phyloP scores from a whole-genome alignment of 805 yeast species.

The Candida namnaoensis region DNA sequence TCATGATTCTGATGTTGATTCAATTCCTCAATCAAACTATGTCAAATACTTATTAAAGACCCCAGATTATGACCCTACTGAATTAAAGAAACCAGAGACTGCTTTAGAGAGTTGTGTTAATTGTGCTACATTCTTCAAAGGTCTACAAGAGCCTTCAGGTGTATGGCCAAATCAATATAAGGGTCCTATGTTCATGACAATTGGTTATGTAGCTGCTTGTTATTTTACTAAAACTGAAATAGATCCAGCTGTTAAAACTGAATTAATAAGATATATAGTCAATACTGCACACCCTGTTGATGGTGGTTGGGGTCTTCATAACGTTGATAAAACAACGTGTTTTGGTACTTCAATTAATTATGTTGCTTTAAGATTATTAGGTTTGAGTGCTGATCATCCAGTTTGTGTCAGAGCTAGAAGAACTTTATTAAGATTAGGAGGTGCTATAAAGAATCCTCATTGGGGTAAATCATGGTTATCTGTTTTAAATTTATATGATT shows the following conservation, averaged over 20 bases:
- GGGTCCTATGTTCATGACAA: conserved; percentile 97
- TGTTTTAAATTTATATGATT: conserved; percentile 67
- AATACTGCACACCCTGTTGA: conserved; percentile 94
- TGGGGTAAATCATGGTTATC: conserved; percentile 97
- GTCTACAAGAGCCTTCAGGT: conserved; percentile 78
- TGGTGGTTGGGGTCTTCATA: conserved; percentile 99
- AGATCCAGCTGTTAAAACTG: conserved; percentile 55
- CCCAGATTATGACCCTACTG: conserved; percentile 28
- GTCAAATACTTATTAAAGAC: conserved; percentile 47
- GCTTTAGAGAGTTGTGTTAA: conserved; percentile 59
- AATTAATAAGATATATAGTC: conserved; percentile 78
- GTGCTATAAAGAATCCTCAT: conserved; percentile 86
- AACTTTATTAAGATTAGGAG: conserved; percentile 69
- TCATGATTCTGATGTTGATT: conserved; percentile 24
- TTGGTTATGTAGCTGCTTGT: conserved; percentile 73
- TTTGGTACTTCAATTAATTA: conserved; percentile 91
- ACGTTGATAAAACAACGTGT: conserved; percentile 87
- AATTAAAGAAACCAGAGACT: conserved; percentile 24
- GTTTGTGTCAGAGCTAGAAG: conserved; percentile 70
- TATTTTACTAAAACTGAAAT: conserved; percentile 65
- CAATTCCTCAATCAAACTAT: conserved; percentile 42
- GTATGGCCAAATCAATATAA: conserved; percentile 87
- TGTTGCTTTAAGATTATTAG: conserved; percentile 71
- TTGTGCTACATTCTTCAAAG: conserved; percentile 62
- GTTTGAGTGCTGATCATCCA: conserved; percentile 65